Conservation (phyloP, 164 flowering plant species). For the Annona squamosa region DNA sequence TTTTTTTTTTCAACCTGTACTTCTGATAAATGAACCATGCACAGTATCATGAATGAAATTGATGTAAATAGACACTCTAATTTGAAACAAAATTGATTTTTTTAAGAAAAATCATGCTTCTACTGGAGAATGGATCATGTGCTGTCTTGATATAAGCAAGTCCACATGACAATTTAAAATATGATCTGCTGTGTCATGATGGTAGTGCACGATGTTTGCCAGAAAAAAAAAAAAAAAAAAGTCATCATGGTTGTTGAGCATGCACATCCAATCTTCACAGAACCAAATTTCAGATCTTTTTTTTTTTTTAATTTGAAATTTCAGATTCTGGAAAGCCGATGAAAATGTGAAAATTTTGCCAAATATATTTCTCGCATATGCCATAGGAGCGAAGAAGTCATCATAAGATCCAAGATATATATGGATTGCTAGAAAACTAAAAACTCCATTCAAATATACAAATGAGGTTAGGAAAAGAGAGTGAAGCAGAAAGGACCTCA, state of each 20-base stretch:
- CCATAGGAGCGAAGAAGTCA: neutral
- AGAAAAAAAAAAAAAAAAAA: too few relatives aligned
- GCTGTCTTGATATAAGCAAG: too few relatives aligned
- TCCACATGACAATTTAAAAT: too few relatives aligned
- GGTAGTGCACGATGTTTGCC: neutral
- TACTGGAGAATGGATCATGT: too few relatives aligned
- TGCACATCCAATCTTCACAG: neutral
- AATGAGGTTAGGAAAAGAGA: neutral
- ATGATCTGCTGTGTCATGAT: too few relatives aligned
- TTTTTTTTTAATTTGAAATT: too few relatives aligned
- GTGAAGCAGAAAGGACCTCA: conserved; percentile 22
- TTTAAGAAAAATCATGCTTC: too few relatives aligned
- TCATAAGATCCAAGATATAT: neutral
- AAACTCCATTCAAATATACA: neutral
- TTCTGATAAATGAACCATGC: too few relatives aligned
- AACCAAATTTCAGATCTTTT: neutral
- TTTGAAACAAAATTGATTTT: too few relatives aligned
- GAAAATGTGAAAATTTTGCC: neutral
- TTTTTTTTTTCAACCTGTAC: too few relatives aligned
- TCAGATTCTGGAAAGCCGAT: neutral
- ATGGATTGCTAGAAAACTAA: neutral
- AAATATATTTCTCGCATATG: neutral
- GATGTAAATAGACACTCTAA: too few relatives aligned
- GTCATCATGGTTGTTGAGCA: neutral
- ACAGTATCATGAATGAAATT: too few relatives aligned